Evolutionary conservation across 176 grass and related monocot species (phyloP).

Genomic region (Oropetium thomaeum): DNA sequence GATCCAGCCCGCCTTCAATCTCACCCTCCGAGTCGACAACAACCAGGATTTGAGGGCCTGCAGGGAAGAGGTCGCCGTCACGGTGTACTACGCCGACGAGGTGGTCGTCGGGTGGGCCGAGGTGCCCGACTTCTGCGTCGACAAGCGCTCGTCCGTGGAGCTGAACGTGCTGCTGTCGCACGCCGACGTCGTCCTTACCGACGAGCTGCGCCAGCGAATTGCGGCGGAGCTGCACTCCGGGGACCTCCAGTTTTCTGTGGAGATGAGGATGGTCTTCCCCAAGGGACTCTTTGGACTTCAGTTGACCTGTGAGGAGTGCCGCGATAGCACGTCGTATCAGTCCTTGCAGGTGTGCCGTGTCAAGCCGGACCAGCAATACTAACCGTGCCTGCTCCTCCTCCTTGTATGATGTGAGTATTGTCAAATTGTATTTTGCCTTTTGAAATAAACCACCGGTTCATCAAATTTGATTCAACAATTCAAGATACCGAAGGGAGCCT

Average conservation of each 20-base stretch:
- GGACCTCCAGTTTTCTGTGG: neutral
- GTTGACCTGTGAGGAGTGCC: neutral
- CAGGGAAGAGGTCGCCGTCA: neutral
- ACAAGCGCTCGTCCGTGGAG: neutral
- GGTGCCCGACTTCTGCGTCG: neutral
- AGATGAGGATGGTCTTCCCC: slow-evolving; percentile 1
- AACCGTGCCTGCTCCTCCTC: too few species aligned
- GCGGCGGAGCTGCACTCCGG: neutral
- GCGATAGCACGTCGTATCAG: neutral
- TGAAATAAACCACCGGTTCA: too few species aligned
- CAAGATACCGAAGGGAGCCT: too few species aligned
- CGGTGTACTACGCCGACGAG: slow-evolving; percentile 1
- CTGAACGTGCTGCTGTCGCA: neutral
- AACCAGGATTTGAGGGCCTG: neutral
- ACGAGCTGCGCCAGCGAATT: neutral
- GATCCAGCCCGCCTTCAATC: slow-evolving; percentile 11
- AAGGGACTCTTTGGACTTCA: neutral
- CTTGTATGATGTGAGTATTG: too few species aligned
- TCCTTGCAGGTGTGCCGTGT: neutral
- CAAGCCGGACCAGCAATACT: neutral
- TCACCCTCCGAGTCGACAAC: neutral
- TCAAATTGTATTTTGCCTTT: too few species aligned
- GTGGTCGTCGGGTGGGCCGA: slow-evolving; percentile 15
- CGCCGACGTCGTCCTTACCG: neutral
- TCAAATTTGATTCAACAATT: too few species aligned